Evolutionary conservation across 768 basidiomycete genomes (phyloP).

Genomic region (Rickenella mellea): DNA sequence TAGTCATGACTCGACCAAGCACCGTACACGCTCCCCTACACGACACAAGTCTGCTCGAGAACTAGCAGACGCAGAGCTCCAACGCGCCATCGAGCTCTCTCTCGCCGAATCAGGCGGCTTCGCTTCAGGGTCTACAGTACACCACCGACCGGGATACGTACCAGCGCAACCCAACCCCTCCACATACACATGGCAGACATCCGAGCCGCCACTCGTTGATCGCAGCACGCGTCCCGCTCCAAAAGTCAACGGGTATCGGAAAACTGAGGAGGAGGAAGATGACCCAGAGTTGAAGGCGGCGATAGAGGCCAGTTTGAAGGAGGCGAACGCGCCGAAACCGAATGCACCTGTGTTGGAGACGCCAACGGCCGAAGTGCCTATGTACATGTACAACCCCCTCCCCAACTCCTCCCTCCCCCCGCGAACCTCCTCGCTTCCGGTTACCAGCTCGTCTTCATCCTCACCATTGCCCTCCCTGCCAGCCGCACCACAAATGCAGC

Average conservation of each 20-base stretch:
- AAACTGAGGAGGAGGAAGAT: slow-evolving; percentile 60
- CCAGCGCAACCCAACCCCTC: slow-evolving; percentile 42
- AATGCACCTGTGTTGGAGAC: slow-evolving; percentile 65
- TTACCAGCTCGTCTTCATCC: neutral
- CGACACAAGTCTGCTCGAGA: slow-evolving; percentile 52
- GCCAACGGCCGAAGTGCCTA: slow-evolving; percentile 33
- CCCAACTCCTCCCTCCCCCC: slow-evolving; percentile 37
- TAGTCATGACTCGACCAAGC: slow-evolving; percentile 28
- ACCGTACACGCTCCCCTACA: slow-evolving; percentile 45
- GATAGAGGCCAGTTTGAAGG: slow-evolving; percentile 90
- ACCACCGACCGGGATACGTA: slow-evolving; percentile 54
- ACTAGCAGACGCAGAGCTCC: slow-evolving; percentile 77
- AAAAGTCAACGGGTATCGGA: slow-evolving; percentile 8
- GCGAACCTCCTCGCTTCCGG: slow-evolving; percentile 16
- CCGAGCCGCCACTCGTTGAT: slow-evolving; percentile 60
- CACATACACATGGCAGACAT: slow-evolving; percentile 44
- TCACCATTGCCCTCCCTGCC: slow-evolving; percentile 28
- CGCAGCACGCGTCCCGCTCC: slow-evolving; percentile 38
- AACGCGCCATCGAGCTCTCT: slow-evolving; percentile 87
- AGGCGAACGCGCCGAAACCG: slow-evolving; percentile 67
- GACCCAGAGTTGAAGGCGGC: slow-evolving; percentile 90
- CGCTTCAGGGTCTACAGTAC: slow-evolving; percentile 26
- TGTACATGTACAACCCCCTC: slow-evolving; percentile 18
- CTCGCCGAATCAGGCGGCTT: slow-evolving; percentile 64
- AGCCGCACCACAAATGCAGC: slow-evolving; percentile 43